These are phyloP conservation scores for Kalmanozyma brasiliensis DNA, from an alignment of 1,284 basidiomycete species.

Conservation along the genomic window DNA sequence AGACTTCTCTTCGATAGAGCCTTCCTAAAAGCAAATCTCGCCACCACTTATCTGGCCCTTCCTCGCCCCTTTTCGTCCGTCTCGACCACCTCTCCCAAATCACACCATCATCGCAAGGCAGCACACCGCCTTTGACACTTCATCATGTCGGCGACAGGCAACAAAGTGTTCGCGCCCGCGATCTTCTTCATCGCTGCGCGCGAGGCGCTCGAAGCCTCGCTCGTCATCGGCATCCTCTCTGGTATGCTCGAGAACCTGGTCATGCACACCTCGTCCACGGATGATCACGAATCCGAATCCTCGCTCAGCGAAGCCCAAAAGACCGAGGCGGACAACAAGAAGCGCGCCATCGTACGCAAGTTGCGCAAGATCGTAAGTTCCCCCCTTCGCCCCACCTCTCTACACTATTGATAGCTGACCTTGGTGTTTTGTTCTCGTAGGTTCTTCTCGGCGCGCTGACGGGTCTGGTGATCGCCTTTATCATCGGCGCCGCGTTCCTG, in stretches of 20 bases:
- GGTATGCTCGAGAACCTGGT: conserved; percentile 64
- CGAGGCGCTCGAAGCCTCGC: conserved; percentile 64
- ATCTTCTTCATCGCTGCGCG: conserved; percentile 67
- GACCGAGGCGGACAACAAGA: conserved; percentile 18
- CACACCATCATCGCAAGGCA: background rate
- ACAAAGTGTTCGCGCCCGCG: conserved; percentile 63
- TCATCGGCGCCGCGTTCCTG: conserved; percentile 63
- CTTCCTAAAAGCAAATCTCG: background rate
- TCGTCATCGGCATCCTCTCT: conserved; percentile 64
- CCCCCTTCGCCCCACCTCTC: background rate
- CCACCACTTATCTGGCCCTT: conserved; percentile 1
- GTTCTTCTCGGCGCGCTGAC: conserved; percentile 50
- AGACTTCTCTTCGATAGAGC: background rate
- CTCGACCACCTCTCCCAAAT: background rate
- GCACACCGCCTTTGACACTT: background rate
- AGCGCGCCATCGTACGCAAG: conserved; percentile 43
- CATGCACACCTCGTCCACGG: conserved; percentile 32
- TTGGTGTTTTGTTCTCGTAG: background rate
- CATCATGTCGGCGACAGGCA: conserved; percentile 41
- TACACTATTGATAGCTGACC: background rate
- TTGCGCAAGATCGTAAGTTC: conserved; percentile 55
- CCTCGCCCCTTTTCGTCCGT: conserved; percentile 1
- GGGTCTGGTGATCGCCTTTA: conserved; percentile 58
- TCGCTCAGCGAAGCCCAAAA: conserved; percentile 20
- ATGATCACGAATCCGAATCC: conserved; percentile 13